Evolutionary conservation across 2,329 filamentous ascomycete genomes (phyloP).

Genomic region (Fusarium gaditjirri): DNA sequence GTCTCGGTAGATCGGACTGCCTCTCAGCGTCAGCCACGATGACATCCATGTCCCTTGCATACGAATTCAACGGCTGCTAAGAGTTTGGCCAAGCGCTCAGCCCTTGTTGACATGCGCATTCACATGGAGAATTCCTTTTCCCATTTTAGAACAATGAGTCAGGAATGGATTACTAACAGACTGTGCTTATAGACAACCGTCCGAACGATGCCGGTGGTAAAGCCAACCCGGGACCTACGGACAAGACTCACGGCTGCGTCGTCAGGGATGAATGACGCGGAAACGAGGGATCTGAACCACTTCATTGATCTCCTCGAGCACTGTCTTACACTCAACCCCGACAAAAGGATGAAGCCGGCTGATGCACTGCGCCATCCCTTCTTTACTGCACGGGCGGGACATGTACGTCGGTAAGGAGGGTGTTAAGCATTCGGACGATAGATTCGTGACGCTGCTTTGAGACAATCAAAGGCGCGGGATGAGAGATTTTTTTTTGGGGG

Average conservation of each 20-base stretch:
- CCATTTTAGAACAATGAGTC: conserved; percentile 25
- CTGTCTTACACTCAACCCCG: conserved; percentile 89
- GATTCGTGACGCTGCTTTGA: conserved; percentile 21
- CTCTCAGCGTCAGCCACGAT: conserved; percentile 33
- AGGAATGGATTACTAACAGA: conserved; percentile 35
- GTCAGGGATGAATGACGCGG: conserved; percentile 76
- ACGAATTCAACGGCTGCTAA: conserved; percentile 28
- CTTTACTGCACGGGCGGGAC: conserved; percentile 62
- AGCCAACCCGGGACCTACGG: conserved; percentile 84
- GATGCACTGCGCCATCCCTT: conserved; percentile 93
- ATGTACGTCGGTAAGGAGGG: conserved; percentile 38
- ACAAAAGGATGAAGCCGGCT: conserved; percentile 86
- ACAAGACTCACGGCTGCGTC: conserved; percentile 80
- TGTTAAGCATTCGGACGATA: conserved; percentile 2
- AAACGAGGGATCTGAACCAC: conserved; percentile 79
- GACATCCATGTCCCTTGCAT: conserved; percentile 38
- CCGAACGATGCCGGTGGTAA: conserved; percentile 74
- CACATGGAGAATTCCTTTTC: conserved; percentile 7
- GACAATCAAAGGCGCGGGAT: conserved; percentile 8
- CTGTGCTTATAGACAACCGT: conserved; percentile 66
- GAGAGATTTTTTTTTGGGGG: not conserved
- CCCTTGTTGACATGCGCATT: conserved; percentile 25
- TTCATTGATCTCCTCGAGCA: conserved; percentile 91
- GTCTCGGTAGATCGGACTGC: conserved; percentile 34
- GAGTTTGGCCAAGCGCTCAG: conserved; percentile 21